These are phyloP conservation scores for Aphanomyces cochlioides DNA, from an alignment of 352 stramenopile species.

Conservation along the genomic window DNA sequence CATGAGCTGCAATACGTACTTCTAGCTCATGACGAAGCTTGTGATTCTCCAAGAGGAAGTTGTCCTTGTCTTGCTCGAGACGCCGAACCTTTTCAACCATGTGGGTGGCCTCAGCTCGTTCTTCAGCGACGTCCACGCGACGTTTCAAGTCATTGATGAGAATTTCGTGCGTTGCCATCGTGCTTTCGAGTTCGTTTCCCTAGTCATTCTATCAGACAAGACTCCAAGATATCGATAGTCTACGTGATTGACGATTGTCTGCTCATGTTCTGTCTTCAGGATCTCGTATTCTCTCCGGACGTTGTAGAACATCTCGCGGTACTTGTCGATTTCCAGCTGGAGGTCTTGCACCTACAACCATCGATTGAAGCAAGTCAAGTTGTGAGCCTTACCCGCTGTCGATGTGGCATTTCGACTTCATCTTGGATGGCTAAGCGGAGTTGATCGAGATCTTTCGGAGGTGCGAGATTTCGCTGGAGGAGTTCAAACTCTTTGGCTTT, in stretches of 20 bases:
- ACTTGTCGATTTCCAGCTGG: slow-evolving; percentile 68
- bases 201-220: slow-evolving; percentile 20
- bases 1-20: slow-evolving; percentile 34
- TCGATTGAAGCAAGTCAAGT: no score
- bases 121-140: slow-evolving; percentile 47
- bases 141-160: slow-evolving; percentile 52
- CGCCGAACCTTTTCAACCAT: slow-evolving; percentile 44
- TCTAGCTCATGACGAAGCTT: slow-evolving; percentile 56
- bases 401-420: slow-evolving; percentile 71
- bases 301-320: slow-evolving; percentile 60
- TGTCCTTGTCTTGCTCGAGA: slow-evolving; percentile 54
- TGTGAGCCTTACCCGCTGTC: slow-evolving; percentile 39
- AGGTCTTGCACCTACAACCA: slow-evolving; percentile 38
- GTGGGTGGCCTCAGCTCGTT: slow-evolving; percentile 40
- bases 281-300: slow-evolving; percentile 71
- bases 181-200: slow-evolving; percentile 67
- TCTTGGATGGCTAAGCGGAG: slow-evolving; percentile 78
- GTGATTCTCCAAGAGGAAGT: slow-evolving; percentile 56
- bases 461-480: slow-evolving; percentile 78
- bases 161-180: slow-evolving; percentile 66
- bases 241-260: slow-evolving; percentile 69
- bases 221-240: neutral
- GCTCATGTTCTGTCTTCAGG: slow-evolving; percentile 82
- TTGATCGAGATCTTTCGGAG: slow-evolving; percentile 75
- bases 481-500: slow-evolving; percentile 78